Conservation (phyloP, 257 asterid species). For the Solanum pimpinellifolium region DNA sequence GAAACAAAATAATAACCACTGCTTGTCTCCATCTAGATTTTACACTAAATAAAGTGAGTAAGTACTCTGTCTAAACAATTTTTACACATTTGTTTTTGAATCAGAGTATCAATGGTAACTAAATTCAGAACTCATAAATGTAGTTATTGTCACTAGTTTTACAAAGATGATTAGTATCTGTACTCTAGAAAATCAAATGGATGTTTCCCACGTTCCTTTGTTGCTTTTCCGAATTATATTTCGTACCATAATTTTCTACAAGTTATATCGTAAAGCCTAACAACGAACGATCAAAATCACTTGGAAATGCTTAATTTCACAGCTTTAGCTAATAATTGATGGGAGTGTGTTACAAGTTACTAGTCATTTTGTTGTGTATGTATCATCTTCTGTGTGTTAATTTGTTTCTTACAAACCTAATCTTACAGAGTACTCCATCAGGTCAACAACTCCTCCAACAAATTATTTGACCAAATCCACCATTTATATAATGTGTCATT, state of each 20-base stretch:
- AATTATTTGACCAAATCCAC: not conserved
- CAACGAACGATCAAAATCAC: not conserved
- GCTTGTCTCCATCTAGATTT: not conserved
- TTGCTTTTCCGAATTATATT: not conserved
- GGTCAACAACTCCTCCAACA: not conserved
- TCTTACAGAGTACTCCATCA: not conserved
- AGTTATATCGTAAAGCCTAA: not conserved
- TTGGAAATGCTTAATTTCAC: not conserved
- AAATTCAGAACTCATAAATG: not conserved
- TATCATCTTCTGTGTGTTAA: not conserved
- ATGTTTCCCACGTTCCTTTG: not conserved
- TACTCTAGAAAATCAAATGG: not conserved
- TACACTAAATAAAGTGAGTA: not conserved
- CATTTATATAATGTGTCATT: not conserved
- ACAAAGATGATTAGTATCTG: not conserved
- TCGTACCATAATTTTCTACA: too few relatives aligned
- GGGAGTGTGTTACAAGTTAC: not conserved
- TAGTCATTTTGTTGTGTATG: not conserved
- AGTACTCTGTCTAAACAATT: not conserved
- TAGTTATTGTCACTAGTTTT: not conserved
- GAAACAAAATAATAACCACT: not conserved
- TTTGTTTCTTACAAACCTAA: not conserved
- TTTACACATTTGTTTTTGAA: not conserved
- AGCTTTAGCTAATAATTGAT: not conserved
- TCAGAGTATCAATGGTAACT: not conserved